These are phyloP conservation scores for Alopecurus myosuroides DNA, from an alignment of 176 grass and related monocot species.

Conservation along the genomic window DNA sequence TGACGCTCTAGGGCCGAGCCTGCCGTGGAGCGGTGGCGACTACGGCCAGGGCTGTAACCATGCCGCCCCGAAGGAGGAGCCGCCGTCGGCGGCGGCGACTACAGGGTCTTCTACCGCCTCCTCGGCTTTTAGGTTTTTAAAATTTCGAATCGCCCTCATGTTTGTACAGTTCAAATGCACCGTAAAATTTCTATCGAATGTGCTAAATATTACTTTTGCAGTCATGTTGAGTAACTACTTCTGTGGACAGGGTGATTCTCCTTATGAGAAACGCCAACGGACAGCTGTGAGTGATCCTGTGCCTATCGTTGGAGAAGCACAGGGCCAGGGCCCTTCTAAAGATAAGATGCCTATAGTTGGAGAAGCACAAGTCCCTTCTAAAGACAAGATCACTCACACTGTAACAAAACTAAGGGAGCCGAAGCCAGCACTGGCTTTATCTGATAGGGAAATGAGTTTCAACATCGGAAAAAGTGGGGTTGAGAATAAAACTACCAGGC, in stretches of 20 bases:
- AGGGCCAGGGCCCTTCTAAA: background rate
- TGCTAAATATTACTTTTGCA: constrained; percentile 15
- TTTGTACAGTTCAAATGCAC: background rate
- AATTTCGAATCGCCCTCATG: too few species aligned
- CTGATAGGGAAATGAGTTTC: constrained; percentile 68
- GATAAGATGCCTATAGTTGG: constrained; percentile 24
- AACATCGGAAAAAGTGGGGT: constrained; percentile 54
- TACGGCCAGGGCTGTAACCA: too few species aligned
- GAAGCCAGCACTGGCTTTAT: constrained; percentile 44
- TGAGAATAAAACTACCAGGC: constrained; percentile 55
- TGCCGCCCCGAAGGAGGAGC: too few species aligned
- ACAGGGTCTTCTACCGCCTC: too few species aligned
- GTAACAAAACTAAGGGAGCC: constrained; percentile 41
- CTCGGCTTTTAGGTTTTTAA: too few species aligned
- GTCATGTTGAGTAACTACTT: background rate
- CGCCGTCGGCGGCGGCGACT: too few species aligned
- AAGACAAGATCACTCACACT: constrained; percentile 18
- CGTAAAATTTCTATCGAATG: background rate
- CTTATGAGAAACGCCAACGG: constrained; percentile 80
- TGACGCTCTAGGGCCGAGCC: too few species aligned
- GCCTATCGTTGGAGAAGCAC: constrained; percentile 27
- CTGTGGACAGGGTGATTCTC: constrained; percentile 73
- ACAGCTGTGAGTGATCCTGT: constrained; percentile 28
- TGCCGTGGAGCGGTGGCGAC: too few species aligned
- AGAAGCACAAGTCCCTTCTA: constrained; percentile 19